phyloP scores from a whole-genome alignment of 2,329 filamentous ascomycete genomes.

The Aspergillus texensis region DNA sequence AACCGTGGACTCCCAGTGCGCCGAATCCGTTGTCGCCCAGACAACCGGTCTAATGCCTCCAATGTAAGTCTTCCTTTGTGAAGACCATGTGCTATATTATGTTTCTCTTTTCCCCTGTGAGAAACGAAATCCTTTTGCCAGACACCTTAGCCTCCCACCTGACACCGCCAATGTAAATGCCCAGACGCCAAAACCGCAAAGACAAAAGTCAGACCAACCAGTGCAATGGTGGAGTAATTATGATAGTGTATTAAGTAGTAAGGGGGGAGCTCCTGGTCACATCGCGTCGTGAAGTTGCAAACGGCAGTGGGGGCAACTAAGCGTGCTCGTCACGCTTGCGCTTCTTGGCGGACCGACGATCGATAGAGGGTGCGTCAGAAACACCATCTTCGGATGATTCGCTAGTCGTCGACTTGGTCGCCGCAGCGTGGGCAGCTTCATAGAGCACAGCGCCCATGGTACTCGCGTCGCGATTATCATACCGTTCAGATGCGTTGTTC shows the following conservation, averaged over 20 bases:
- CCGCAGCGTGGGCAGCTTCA: conserved; percentile 74
- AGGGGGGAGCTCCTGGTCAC: conserved; percentile 43
- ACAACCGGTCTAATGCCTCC: conserved; percentile 17
- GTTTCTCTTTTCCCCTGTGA: conserved; percentile 7
- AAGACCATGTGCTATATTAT: conserved; percentile 14
- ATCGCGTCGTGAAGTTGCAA: conserved; percentile 38
- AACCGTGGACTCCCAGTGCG: conserved; percentile 22
- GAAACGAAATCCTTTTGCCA: conserved; percentile 14
- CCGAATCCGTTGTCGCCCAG: conserved; percentile 16
- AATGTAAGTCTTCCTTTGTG: conserved; percentile 9
- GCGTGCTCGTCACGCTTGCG: conserved; percentile 70
- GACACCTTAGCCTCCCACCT: conserved; percentile 27
- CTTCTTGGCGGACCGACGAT: conserved; percentile 70
- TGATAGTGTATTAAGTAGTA: conserved; percentile 34
- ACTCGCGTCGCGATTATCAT: conserved; percentile 62
- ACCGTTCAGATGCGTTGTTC: conserved; percentile 55
- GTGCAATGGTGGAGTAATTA: conserved; percentile 25
- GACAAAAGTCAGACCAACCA: conserved; percentile 28
- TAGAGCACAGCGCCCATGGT: conserved; percentile 77
- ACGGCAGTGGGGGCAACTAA: conserved; percentile 39
- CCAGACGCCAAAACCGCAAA: conserved; percentile 40
- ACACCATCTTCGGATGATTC: conserved; percentile 44
- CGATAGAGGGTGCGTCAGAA: conserved; percentile 34
- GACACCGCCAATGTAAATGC: conserved; percentile 31
- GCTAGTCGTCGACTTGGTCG: conserved; percentile 58